Evolutionary conservation across 345 rosid genomes (phyloP), one percentile per base, ranked within the genome.

Genomic region (Populus alba): DNA sequence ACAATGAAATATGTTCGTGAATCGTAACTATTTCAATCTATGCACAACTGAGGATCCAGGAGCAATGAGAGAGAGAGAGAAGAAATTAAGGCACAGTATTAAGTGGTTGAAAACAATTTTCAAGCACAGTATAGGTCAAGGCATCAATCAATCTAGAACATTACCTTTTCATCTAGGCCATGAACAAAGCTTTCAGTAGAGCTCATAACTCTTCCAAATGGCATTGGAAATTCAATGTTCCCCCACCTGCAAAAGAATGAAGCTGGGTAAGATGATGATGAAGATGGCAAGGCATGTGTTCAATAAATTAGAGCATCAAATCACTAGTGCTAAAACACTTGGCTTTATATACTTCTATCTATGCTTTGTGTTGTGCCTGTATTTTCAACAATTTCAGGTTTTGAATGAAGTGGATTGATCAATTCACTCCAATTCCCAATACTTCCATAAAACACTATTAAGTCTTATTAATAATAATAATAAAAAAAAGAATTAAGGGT

Each of bases 131-230:
- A 13, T 17, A 33, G 61, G 12, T 23, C 47, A 27, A 55, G 65
- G 71, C 16, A 75, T 66, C 66, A 22, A 38, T 18, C 67, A 59
- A 72, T 63, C 68, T 25, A 71, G 61, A 53, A 0, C 17, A 7
- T 22, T 86, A 95, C 99, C 98, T 94, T 96, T 83, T 96, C 99
- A 83, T 94, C 99, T 51, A 94, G 82, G n/a, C 95, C 92, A 72
- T 96, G 99, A 76, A 94, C 91, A 82, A 86, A 93, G 84, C 91
- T 89, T 78, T 96, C 97, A 4, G 97, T 90, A 70, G 97, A 45
- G 47, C 94, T 96, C 99, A 94, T 94, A 68, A 90, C 94, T 87
- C 98, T 89, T 82, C 98, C 99, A 79, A 96, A 96, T 59, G 99
- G 98, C 89, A 94, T 27, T 5, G 99, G 99, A 72, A 96, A 93